A percentile compares a stretch with the other conserved stretches of the same genome.
These are phyloP conservation scores for Aspergillus indologenus DNA, from an alignment of 495 filamentous ascomycete genomes.

Conservation along the genomic window DNA sequence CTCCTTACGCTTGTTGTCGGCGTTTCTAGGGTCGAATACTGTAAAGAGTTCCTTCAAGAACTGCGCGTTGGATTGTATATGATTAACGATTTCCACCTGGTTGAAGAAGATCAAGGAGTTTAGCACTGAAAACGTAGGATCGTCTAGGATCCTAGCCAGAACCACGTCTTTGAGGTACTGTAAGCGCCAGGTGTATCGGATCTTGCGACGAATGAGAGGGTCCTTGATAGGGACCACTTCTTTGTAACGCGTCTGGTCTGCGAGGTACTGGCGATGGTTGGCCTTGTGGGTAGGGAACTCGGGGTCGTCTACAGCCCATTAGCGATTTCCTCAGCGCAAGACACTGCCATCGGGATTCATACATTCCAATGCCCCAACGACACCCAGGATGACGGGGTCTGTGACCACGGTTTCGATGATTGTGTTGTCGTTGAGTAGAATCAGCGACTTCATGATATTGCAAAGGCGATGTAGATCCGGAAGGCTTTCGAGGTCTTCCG, in stretches of 20 bases:
- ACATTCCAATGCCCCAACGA: slow-evolving; percentile 93
- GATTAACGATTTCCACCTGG: slow-evolving; percentile 94
- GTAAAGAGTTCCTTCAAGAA: slow-evolving; percentile 88
- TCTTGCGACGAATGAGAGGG: slow-evolving; percentile 76
- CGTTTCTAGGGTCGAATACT: slow-evolving; percentile 69
- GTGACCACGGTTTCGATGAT: slow-evolving; percentile 93
- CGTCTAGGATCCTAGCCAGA: slow-evolving; percentile 90
- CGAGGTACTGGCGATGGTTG: slow-evolving; percentile 91
- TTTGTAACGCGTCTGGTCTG: slow-evolving; percentile 84
- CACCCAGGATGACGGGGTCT: slow-evolving; percentile 83
- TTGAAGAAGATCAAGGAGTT: slow-evolving; percentile 99
- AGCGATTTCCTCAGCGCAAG: slow-evolving; percentile 14
- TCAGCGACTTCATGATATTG: slow-evolving; percentile 96
- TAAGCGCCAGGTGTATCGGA: slow-evolving; percentile 90
- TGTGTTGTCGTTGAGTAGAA: slow-evolving; percentile 87
- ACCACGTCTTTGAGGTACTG: slow-evolving; percentile 99
- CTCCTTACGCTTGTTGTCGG: slow-evolving; percentile 72
- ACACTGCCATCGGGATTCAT: not conserved
- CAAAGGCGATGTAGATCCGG: slow-evolving; percentile 84
- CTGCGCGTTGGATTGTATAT: slow-evolving; percentile 72
- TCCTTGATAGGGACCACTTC: slow-evolving; percentile 94
- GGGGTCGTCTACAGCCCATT: slow-evolving; percentile 66
- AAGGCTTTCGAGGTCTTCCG: slow-evolving; percentile 87
- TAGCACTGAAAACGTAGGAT: slow-evolving; percentile 95
- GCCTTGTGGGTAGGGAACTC: slow-evolving; percentile 99